Conservation (phyloP, 1,139 yeast genomes). For the Debaryomyces robertsiae region DNA sequence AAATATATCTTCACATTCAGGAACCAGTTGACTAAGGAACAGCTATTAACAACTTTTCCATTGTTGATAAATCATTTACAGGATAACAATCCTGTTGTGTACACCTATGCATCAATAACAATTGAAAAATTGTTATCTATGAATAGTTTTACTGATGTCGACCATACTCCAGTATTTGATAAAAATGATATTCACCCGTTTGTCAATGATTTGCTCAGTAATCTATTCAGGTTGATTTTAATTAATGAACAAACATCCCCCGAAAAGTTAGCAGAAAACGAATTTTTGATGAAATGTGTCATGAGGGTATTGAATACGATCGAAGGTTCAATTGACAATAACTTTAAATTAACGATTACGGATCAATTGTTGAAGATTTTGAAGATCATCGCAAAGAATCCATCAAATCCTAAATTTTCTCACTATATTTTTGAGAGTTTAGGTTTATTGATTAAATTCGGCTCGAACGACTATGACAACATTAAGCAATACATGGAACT, state of each 20-base stretch:
- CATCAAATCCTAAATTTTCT: slow-evolving; percentile 91
- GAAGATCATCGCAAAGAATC: slow-evolving; percentile 76
- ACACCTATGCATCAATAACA: slow-evolving; percentile 91
- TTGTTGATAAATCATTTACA: slow-evolving; percentile 69
- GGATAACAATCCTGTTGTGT: slow-evolving; percentile 72
- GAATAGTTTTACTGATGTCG: slow-evolving; percentile 54
- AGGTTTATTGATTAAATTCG: slow-evolving; percentile 69
- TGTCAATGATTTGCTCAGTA: slow-evolving; percentile 56
- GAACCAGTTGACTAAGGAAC: slow-evolving; percentile 88
- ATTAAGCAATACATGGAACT: slow-evolving; percentile 52
- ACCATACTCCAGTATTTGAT: slow-evolving; percentile 58
- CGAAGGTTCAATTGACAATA: slow-evolving; percentile 57
- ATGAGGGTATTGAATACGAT: slow-evolving; percentile 82
- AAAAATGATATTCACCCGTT: slow-evolving; percentile 64
- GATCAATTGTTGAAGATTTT: slow-evolving; percentile 72
- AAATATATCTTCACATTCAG: slow-evolving; percentile 88
- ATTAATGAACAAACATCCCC: slow-evolving; percentile 49
- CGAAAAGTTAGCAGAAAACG: slow-evolving; percentile 93
- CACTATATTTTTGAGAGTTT: slow-evolving; percentile 90
- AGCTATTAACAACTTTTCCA: slow-evolving; percentile 79
- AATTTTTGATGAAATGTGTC: slow-evolving; percentile 83
- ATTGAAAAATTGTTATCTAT: slow-evolving; percentile 84
- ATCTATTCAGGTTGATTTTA: slow-evolving; percentile 67
- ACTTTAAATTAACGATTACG: slow-evolving; percentile 50
- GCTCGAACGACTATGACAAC: slow-evolving; percentile 27